Evolutionary conservation across 2,329 filamentous ascomycete species (phyloP), one percentile per base, ranked within the genome.

Genomic region (Fonsecaea multimorphosa): DNA sequence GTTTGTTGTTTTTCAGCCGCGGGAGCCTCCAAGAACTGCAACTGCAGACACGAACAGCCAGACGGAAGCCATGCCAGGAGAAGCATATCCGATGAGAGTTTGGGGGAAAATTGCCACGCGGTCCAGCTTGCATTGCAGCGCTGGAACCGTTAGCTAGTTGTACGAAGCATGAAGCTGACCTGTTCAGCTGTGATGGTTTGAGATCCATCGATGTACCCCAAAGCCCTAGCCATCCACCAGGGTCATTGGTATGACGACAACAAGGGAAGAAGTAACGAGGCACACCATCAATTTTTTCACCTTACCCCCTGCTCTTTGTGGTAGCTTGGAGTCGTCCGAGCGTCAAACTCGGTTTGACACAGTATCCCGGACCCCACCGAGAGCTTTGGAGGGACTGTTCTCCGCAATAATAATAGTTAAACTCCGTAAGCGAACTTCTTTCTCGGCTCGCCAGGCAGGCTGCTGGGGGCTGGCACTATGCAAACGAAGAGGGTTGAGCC

Each of bases 1-100:
- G 29, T 62, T 62, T 49, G 44, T 5, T 49, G 19, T 24, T 44
- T 53, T 60, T 60, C 64, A 66, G 59, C 64, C 64, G 59, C 54
- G 54, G 63, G 58, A 36, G 58, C 27, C 53, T 62, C 59, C 64
- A 44, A 19, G 22, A 61, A 60, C 34, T 29, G 31, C 29, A 19
- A 46, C 49, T 46, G 40, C 24, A 24, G 29, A 55, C 52, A 49
- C 49, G 38, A 51, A 22, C 27, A 14, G 11, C 7, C 29, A 60
- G 40, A 46, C 31, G 12, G 46, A n/a, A 60, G 56, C 44, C 46
- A 53, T 22, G 46, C 46, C 58, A 60, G 58, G 58, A 60, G 51
- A 16, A 52, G 58, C 46, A 60, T 34, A 60, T 60, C 58, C 58
- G 58, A 19, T 46, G 27, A 29, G 36, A 53, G 58, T 22, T 55